Evolutionary conservation across 345 rosid genomes (phyloP).

Genomic region (Populus nigra): DNA sequence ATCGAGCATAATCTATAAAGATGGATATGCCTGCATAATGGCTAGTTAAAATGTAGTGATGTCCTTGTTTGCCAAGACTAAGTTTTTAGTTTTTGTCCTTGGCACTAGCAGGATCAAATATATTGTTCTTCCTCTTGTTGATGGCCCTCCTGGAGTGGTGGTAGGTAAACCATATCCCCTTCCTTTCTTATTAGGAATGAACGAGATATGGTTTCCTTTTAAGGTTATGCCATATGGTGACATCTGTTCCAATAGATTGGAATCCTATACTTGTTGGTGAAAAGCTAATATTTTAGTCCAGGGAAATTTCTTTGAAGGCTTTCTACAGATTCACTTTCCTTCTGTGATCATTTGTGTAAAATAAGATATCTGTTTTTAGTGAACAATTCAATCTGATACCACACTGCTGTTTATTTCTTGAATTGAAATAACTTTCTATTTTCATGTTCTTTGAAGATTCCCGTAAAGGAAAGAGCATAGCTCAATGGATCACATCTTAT

Average conservation of each 20-base stretch:
- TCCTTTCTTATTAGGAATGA: no score
- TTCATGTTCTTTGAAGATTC: constrained; percentile 27
- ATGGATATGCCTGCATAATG: neutral
- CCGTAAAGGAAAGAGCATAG: constrained; percentile 52
- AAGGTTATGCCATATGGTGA: neutral
- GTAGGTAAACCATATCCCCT: no score
- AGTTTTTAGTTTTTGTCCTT: neutral
- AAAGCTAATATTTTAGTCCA: neutral
- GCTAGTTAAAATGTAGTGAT: neutral
- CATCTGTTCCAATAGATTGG: neutral
- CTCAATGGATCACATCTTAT: constrained; percentile 60
- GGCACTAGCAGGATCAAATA: neutral
- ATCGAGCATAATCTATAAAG: neutral
- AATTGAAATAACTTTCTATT: constrained; percentile 16
- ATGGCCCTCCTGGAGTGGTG: neutral
- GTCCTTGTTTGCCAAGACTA: neutral
- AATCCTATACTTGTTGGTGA: neutral
- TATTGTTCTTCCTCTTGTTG: neutral
- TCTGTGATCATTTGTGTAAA: neutral
- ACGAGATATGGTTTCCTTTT: neutral
- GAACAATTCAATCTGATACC: neutral
- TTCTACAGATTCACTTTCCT: neutral
- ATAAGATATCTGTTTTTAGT: neutral
- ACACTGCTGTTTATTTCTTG: neutral
- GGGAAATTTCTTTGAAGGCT: neutral